These are phyloP conservation scores for Microbotryum saponariae DNA, from an alignment of 1,284 basidiomycete species.

Conservation along the genomic window DNA sequence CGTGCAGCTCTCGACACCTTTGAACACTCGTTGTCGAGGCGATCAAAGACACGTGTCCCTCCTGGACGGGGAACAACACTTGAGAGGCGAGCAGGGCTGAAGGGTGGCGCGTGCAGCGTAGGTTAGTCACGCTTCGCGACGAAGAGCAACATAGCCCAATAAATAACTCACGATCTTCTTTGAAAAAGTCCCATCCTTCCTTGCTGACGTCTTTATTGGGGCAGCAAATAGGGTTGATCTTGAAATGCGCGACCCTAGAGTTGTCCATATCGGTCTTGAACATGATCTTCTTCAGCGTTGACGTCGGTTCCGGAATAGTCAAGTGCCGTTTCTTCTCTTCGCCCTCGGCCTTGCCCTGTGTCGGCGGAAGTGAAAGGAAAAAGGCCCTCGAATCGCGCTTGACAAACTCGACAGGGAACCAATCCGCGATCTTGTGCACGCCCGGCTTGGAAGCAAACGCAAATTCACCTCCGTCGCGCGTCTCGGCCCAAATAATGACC, in stretches of 20 bases:
- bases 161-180: slow-evolving; percentile 33
- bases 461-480: slow-evolving; percentile 23
- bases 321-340: slow-evolving; percentile 31
- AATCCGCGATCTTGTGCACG: slow-evolving; percentile 30
- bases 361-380: slow-evolving; percentile 32
- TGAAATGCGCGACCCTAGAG: slow-evolving; percentile 28
- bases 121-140: neutral
- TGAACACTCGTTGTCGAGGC: slow-evolving; percentile 31
- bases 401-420: slow-evolving; percentile 32
- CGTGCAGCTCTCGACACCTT: slow-evolving; percentile 29
- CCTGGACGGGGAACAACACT: slow-evolving; percentile 31
- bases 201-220: slow-evolving; percentile 13
- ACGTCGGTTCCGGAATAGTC: slow-evolving; percentile 21
- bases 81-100: slow-evolving; percentile 35
- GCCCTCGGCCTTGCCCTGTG: slow-evolving; percentile 28
- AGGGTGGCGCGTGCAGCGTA: neutral
- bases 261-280: slow-evolving; percentile 30
- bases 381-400: slow-evolving; percentile 32
- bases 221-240: slow-evolving; percentile 35
- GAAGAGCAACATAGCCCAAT: neutral
- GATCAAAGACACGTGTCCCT: slow-evolving; percentile 30
- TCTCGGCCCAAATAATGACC: slow-evolving; percentile 30
- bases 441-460: slow-evolving; percentile 15
- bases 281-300: slow-evolving; percentile 10
- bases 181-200: slow-evolving; percentile 32